Evolutionary conservation across 2,329 filamentous ascomycete species (phyloP).

Genomic region (Microsporum ferrugineum): DNA sequence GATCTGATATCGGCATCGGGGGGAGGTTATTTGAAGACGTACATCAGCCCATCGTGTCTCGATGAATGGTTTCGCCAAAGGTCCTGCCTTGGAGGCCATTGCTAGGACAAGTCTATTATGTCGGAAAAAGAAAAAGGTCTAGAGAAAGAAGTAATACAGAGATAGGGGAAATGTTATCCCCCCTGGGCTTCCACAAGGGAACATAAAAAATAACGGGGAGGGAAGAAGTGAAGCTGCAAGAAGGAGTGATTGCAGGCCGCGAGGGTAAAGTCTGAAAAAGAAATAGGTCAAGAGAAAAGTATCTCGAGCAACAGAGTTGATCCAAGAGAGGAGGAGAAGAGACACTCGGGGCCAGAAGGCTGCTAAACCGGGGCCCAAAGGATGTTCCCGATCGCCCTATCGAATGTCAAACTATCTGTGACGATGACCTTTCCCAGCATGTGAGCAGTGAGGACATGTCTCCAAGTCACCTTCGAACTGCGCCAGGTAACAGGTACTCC

Average conservation of each 20-base stretch:
- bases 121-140: not conserved
- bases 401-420: not conserved
- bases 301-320: not conserved
- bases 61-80: constrained; percentile 3
- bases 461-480: not conserved
- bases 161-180: not conserved
- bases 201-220: not conserved
- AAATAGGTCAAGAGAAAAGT: not conserved
- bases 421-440: not conserved
- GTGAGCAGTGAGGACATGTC: not conserved
- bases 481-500: not conserved
- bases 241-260: not conserved
- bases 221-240: not conserved
- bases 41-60: constrained; percentile 8
- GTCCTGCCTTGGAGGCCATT: constrained; percentile 1
- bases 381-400: not conserved
- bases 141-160: not conserved
- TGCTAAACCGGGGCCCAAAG: not conserved
- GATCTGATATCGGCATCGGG: not conserved
- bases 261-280: not conserved
- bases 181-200: not conserved
- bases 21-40: not conserved
- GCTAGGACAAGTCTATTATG: not conserved
- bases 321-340: not conserved
- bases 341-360: not conserved